phyloP scores from a whole-genome alignment of 2,329 filamentous ascomycete species.

The Penicillium sp. region DNA sequence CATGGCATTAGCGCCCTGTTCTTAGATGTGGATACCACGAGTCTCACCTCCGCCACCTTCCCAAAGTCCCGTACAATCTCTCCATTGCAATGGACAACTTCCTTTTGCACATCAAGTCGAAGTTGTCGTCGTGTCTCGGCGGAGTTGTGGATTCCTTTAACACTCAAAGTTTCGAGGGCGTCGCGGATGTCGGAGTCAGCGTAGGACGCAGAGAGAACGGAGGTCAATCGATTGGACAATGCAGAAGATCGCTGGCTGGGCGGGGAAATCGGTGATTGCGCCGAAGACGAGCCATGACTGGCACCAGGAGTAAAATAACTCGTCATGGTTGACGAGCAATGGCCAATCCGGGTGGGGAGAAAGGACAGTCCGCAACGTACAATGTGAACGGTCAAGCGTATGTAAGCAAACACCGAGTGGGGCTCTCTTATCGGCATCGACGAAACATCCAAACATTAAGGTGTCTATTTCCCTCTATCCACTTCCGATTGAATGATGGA shows the following conservation, averaged over 20 bases:
- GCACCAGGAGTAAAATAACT: slow-evolving; percentile 33
- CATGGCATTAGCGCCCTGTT: slow-evolving; percentile 20
- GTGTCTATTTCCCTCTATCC: background rate
- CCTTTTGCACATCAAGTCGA: slow-evolving; percentile 79
- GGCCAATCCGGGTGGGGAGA: slow-evolving; percentile 19
- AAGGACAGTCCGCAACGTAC: slow-evolving; percentile 15
- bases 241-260: slow-evolving; percentile 54
- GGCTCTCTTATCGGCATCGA: slow-evolving; percentile 21
- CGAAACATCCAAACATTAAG: slow-evolving; percentile 7
- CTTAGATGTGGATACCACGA: slow-evolving; percentile 3
- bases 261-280: slow-evolving; percentile 30
- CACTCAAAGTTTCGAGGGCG: slow-evolving; percentile 74
- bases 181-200: slow-evolving; percentile 89
- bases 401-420: no score
- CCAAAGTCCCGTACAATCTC: slow-evolving; percentile 86
- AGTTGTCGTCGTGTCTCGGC: slow-evolving; percentile 75
- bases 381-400: no score
- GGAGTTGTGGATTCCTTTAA: slow-evolving; percentile 68
- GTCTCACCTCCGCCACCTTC: slow-evolving; percentile 74
- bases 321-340: slow-evolving; percentile 28
- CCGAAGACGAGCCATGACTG: slow-evolving; percentile 28
- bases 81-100: slow-evolving; percentile 90
- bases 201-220: slow-evolving; percentile 86
- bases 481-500: slow-evolving; percentile 10
- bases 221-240: slow-evolving; percentile 76